Base-by-base conservation (phyloP, 2,329 filamentous ascomycete genomes). In the Talaromyces funiculosus region DNA sequence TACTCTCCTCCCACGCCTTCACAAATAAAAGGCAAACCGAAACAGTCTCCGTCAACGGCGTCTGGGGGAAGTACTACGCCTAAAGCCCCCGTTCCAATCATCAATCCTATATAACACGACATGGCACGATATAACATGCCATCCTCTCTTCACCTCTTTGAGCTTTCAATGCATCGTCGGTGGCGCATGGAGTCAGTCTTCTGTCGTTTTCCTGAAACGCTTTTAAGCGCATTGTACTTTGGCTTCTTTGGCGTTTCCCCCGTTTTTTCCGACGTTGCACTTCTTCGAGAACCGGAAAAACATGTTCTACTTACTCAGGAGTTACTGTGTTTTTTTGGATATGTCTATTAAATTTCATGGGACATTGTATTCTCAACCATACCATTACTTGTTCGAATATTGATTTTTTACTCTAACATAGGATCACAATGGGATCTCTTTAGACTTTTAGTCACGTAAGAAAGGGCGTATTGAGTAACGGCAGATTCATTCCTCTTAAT, bases 21-120 rank as follows among this genome's bases (percentile, higher is more conserved):
- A 3, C 53, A 53, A 35, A 24, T 53, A 37, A 61, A 61, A 37
- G 56, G 26, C 29, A 61, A 58, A 37, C 18, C 60, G 24, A 61
- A 61, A 45, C 60, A 58, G n/a, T 62, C 61, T 20, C 57, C 61
- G 8, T 62, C 61, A 3, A 16, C 57, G 20, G 57, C 33, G 10
- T 59, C 57, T 2, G 49, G 49, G 9, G 61, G 61, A 5, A 62
- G 61, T 35, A 62, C 61, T 6, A 62, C 61, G 7, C 61, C 61
- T 14, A 62, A 57, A 45, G 57, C 51, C 20, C 61, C 61, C 33
- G 61, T 62, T 45, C 67, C 78, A 83, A 58, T 61, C 57, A 61
- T 58, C 26, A 61, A 61, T 61, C 55, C 55, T 8, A 58, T 61
- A 47, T 61, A 58, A 82, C 84, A 78, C 20, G 20, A 45, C 42